phyloP scores from a whole-genome alignment of 306 rosid genomes.

The Carpinus viminea region DNA sequence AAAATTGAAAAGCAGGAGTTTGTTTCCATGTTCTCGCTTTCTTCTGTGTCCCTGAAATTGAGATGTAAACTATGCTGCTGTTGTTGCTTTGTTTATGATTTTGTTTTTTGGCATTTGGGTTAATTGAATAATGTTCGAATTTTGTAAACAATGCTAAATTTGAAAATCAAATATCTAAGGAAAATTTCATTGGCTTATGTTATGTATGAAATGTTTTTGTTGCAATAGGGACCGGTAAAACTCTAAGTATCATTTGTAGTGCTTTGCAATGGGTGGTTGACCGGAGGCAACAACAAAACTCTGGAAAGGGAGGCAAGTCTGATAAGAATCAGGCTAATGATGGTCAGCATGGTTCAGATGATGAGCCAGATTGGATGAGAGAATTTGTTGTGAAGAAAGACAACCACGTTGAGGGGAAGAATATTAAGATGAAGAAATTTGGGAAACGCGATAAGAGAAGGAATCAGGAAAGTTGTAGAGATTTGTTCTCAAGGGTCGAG shows the following conservation, averaged over 20 bases:
- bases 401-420: constrained; percentile 33
- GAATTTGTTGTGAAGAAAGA: constrained; percentile 50
- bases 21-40: no score
- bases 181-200: neutral
- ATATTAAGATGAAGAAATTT: constrained; percentile 39
- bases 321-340: constrained; percentile 27
- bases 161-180: neutral
- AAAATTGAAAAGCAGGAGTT: no score
- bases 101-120: neutral
- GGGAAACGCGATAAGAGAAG: constrained; percentile 37
- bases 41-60: no score
- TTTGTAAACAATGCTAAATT: neutral
- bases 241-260: constrained; percentile 85
- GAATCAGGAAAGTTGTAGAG: constrained; percentile 26
- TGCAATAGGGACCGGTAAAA: constrained; percentile 85
- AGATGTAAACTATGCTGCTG: no score
- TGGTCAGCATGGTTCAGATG: constrained; percentile 51
- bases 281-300: constrained; percentile 43
- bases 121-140: neutral
- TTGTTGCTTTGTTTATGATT: neutral
- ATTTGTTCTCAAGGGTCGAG: constrained; percentile 24
- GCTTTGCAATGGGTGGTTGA: constrained; percentile 90
- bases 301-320: constrained; percentile 27
- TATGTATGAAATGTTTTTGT: constrained; percentile 13
- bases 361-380: constrained; percentile 94